A percentile compares a stretch with the other conserved stretches of the same genome.
Conservation (phyloP, 345 rosid genomes). For the Hypericum androsaemum region DNA sequence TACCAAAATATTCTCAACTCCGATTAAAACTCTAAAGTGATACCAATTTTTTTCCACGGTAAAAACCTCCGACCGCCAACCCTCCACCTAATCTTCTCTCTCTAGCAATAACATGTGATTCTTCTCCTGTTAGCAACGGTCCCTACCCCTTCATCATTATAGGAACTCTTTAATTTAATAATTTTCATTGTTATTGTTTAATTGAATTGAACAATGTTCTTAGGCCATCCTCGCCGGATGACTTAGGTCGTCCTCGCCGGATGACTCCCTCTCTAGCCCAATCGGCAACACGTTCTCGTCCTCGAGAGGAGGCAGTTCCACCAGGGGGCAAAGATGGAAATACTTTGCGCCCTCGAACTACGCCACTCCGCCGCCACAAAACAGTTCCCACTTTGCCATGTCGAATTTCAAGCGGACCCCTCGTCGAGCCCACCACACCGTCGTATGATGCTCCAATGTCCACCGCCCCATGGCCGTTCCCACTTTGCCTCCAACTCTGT, state of each 20-base stretch:
- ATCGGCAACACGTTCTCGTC: conserved; percentile 55
- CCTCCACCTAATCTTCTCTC: conserved; percentile 10
- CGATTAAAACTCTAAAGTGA: too few species aligned
- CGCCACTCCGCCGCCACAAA: conserved; percentile 27
- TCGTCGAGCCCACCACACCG: conserved; percentile 31
- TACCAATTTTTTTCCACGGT: too few species aligned
- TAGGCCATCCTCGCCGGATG: too few species aligned
- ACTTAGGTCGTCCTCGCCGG: conserved; percentile 72
- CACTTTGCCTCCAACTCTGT: too few species aligned
- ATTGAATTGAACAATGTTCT: too few species aligned
- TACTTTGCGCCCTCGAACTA: conserved; percentile 26
- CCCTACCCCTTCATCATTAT: conserved; percentile 1
- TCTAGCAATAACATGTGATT: conserved; percentile 57
- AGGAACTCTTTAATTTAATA: too few species aligned
- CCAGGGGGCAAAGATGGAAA: conserved; percentile 11
- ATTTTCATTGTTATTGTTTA: not conserved
- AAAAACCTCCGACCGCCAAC: too few species aligned
- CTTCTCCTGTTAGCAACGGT: conserved; percentile 37
- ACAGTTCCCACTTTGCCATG: conserved; percentile 18
- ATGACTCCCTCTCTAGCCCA: conserved; percentile 53
- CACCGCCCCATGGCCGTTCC: too few species aligned
- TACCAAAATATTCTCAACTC: too few species aligned
- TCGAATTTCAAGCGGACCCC: conserved; percentile 46
- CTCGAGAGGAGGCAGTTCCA: conserved; percentile 21
- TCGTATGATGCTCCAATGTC: conserved; percentile 35